Percentiles rank a stretch among this genome's conserved stretches.
Conservation (phyloP, 202 grass and related monocot genomes). For the Elaeis oleifera region DNA sequence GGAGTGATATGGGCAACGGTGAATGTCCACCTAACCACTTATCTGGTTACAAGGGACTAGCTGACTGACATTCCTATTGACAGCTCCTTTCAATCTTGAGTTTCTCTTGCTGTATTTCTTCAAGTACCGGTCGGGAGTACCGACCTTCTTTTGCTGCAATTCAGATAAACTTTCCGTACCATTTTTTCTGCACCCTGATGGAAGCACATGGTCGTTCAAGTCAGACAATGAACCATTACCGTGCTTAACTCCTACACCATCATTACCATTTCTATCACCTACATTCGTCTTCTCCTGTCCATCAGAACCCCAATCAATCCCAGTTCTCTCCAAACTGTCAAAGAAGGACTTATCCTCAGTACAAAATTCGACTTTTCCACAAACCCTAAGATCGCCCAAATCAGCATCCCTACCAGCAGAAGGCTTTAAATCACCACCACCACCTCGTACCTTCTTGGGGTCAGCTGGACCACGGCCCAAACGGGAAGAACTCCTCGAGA, state of each 20-base stretch:
- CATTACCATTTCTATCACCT: background rate
- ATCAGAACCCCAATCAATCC: background rate
- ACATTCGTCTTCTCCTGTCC: background rate
- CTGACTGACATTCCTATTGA: conserved; percentile 10
- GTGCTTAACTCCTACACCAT: background rate
- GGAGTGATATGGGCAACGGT: no score
- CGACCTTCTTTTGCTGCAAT: conserved; percentile 8
- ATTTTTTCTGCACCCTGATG: conserved; percentile 34
- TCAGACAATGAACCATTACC: background rate
- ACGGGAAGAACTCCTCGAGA: conserved; percentile 36
- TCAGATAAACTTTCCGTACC: conserved; percentile 23
- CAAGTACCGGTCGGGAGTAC: conserved; percentile 36
- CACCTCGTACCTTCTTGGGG: background rate
- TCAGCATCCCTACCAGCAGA: no score
- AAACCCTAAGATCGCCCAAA: no score
- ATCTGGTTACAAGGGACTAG: conserved; percentile 9
- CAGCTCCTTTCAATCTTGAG: conserved; percentile 22
- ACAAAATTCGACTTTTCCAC: background rate
- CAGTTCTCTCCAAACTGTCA: background rate
- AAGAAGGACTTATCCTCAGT: background rate
- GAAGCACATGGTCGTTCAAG: conserved; percentile 43
- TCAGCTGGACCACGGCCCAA: background rate
- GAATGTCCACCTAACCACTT: no score
- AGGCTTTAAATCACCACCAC: background rate
- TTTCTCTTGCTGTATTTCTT: conserved; percentile 60